Conservation (phyloP, 2,329 filamentous ascomycete genomes). For the Calonectria pauciramosa region DNA sequence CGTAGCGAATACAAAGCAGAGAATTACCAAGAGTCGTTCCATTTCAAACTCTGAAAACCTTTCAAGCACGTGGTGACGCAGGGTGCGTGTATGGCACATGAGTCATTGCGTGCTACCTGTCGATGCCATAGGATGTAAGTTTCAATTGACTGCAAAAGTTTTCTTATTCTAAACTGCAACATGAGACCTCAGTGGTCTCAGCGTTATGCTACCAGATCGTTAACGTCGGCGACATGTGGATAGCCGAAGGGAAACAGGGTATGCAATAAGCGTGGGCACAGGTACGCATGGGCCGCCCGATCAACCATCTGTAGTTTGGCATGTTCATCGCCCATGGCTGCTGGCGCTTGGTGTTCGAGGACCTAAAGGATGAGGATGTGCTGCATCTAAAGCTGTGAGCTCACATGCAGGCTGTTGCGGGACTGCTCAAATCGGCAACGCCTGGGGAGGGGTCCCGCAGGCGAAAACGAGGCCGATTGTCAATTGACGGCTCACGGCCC, state of each 20-base stretch:
- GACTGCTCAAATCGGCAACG: constrained; percentile 46
- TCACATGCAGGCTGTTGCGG: constrained; percentile 35
- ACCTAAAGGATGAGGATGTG: background rate
- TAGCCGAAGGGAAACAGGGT: background rate
- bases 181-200: background rate
- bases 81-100: background rate
- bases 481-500: background rate
- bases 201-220: background rate
- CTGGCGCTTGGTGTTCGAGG: background rate
- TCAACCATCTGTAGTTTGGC: background rate
- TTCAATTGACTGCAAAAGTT: background rate
- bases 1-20: background rate
- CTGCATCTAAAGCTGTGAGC: constrained; percentile 9
- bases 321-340: background rate
- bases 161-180: background rate
- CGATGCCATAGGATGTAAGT: background rate
- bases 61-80: background rate
- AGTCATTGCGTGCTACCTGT: background rate
- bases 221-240: background rate
- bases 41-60: background rate
- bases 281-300: background rate
- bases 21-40: background rate
- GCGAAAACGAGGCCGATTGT: constrained; percentile 13
- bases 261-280: background rate
- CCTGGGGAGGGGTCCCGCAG: constrained; percentile 14